Conservation (phyloP, 1,284 basidiomycete species). For the Xanthoconium separans region DNA sequence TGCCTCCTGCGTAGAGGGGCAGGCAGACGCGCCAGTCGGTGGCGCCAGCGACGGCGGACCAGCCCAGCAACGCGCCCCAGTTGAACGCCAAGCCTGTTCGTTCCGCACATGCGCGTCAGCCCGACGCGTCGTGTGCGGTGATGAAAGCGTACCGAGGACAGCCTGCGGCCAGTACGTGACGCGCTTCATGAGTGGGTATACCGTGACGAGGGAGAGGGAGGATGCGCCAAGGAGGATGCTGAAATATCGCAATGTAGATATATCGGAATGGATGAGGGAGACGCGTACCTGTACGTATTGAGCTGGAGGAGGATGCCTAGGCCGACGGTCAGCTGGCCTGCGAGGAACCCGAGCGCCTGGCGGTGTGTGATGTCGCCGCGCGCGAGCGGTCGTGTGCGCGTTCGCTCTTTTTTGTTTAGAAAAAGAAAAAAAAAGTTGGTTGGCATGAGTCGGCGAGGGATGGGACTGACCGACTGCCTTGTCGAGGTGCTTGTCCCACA, state of each 20-base stretch:
- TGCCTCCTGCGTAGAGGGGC: conserved; percentile 88
- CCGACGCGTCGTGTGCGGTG: background rate
- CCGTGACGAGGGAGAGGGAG: conserved; percentile 81
- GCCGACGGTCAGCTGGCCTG: conserved; percentile 79
- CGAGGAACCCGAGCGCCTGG: conserved; percentile 85
- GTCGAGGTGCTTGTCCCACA: conserved; percentile 96
- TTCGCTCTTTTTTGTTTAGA: conserved; percentile 47
- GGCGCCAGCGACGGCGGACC: conserved; percentile 87
- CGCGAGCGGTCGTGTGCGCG: conserved; percentile 63
- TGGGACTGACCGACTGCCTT: conserved; percentile 73
- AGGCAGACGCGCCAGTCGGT: conserved; percentile 84
- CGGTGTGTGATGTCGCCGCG: conserved; percentile 76
- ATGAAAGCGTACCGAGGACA: conserved; percentile 69
- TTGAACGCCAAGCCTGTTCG: conserved; percentile 89
- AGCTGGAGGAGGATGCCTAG: conserved; percentile 90
- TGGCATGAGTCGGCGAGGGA: background rate
- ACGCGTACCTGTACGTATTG: conserved; percentile 85
- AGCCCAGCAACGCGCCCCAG: conserved; percentile 96
- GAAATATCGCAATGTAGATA: background rate
- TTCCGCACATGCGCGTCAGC: background rate
- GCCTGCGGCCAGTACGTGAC: conserved; percentile 97
- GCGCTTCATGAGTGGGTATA: conserved; percentile 98
- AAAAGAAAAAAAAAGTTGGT: background rate
- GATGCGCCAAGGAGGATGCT: conserved; percentile 92
- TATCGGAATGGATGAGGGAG: background rate